Base-by-base conservation (phyloP, 2,329 filamentous ascomycete species). In the Phialemoniopsis sp. region DNA sequence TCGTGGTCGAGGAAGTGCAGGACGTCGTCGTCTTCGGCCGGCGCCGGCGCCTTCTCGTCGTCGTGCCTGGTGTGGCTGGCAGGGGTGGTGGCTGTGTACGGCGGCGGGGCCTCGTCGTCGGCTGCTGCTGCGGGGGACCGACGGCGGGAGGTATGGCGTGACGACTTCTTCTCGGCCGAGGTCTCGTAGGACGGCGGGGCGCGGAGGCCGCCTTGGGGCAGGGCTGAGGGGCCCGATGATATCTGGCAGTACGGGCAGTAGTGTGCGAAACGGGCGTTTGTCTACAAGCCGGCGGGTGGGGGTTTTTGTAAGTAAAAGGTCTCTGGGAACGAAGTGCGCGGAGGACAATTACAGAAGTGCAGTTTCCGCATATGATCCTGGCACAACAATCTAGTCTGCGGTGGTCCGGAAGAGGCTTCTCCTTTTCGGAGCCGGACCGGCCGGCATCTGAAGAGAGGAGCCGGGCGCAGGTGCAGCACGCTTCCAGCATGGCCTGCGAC, bases 171-270 rank as follows among this genome's bases (percentile, higher is more conserved):
- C n/a, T n/a, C 51, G 37, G 64, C 36, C 41, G 53, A 46, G 52
- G 55, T 46, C 52, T 69, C 64, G 66, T 89, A 89, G 10, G 76
- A 69, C 2, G 84, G 84, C n/a, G 84, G 83, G 43, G 84, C 77
- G 53, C 72, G 76, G 17, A 88, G 69, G 10, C 82, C 80, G 60
- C 80, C 80, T 2, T 80, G 69, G 4, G 75, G 60, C 10, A 81
- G 60, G 8, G 61, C 53, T 15, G 77, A 78, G 3, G 81, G 78
- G 5, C 62, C 66, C 33, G 67, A 73, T 5, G 82, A 81, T 49
- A 88, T 76, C 60, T 91, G 87, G 57, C 87, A 93, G 59, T 85
- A 91, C 1, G 87, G 87, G 55, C 80, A 80, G 57, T 79, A 80
- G 28, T 69, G 66, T 38, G 74, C 73, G 61, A 88, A 89, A 31